Evolutionary conservation across 345 rosid species (phyloP), one percentile per base, ranked within the genome.

Genomic region (Camelina neglecta): DNA sequence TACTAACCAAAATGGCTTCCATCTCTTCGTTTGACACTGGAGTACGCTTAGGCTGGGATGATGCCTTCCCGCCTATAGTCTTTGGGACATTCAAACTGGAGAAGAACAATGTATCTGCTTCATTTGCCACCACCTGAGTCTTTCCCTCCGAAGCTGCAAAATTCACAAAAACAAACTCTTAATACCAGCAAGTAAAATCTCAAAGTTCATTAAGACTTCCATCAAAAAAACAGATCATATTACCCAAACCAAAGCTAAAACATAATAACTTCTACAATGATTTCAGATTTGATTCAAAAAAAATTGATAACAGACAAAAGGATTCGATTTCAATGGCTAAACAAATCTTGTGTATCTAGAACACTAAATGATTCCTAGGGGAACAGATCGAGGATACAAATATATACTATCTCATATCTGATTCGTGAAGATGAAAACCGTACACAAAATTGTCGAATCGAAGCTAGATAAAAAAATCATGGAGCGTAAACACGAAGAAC

Each of bases 1-100:
- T 24, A 81, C 86, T 55, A 69, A 94, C 98, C 95, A 90, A 71
- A 69, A 92, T 89, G 13, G 96, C 88, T 58, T 90, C 93, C 35
- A 90, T 94, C 84, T 94, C 98, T 65, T 94, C 96, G 60, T 86
- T 84, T 8, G 95, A 86, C 13, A 92, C 64, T 1, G 95, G 91
- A 0, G 88, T 85, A 69, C 98, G 88, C 69, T 87, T 90, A 11
- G 93, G 98, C 86, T 89, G 97, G 53, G 89, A 80, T 49, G 96
- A 91, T 54, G 98, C 98, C 80, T 90, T 89, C 51, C 98, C 97
- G 70, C 95, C 90, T 1, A 79, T 62, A 65, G 87, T 65, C 58
- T 56, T 35, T 18, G 86, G 76, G 48, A 41, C 79, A 61, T 82
- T 86, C 59, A 86, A 78, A 70, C 81, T 84, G 7, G 90, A 83